Conservation (phyloP, 140 eudicot species). For the Stevia rebaudiana region DNA sequence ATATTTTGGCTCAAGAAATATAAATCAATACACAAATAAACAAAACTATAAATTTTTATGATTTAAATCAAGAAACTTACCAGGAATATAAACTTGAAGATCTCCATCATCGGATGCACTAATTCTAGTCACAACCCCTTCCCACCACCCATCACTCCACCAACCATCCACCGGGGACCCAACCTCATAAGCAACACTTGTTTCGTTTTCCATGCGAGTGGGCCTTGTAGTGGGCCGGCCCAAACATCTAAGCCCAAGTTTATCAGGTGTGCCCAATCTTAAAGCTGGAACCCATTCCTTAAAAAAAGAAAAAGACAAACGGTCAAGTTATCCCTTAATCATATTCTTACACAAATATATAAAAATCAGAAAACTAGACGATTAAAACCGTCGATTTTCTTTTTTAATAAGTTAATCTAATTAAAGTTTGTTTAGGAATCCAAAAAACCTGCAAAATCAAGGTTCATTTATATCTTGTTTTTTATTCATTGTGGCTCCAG, state of each 20-base stretch:
- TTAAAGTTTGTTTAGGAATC: background rate
- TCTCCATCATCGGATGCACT: constrained; percentile 36
- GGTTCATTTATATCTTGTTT: background rate
- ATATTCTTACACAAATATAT: background rate
- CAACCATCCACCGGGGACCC: constrained; percentile 91
- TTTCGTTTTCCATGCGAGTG: constrained; percentile 31
- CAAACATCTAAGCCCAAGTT: constrained; percentile 66
- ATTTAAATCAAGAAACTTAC: constrained; percentile 33
- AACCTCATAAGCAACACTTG: constrained; percentile 32
- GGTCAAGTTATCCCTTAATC: background rate
- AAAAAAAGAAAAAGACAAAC: background rate
- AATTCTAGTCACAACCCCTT: constrained; percentile 61
- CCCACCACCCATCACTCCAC: constrained; percentile 99
- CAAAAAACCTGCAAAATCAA: background rate
- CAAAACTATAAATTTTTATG: background rate
- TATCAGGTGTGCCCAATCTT: constrained; percentile 69
- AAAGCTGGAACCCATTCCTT: constrained; percentile 83
- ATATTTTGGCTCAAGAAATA: background rate
- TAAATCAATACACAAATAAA: background rate
- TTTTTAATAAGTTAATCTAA: background rate
- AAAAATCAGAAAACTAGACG: background rate
- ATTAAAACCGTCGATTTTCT: background rate
- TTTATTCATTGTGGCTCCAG: background rate
- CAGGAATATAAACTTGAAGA: constrained; percentile 64
- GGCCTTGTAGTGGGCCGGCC: constrained; percentile 74